Percentiles rank a stretch among this genome's conserved stretches.
Conservation (phyloP, 768 basidiomycete species). For the Rhizopogon vesiculosus region DNA sequence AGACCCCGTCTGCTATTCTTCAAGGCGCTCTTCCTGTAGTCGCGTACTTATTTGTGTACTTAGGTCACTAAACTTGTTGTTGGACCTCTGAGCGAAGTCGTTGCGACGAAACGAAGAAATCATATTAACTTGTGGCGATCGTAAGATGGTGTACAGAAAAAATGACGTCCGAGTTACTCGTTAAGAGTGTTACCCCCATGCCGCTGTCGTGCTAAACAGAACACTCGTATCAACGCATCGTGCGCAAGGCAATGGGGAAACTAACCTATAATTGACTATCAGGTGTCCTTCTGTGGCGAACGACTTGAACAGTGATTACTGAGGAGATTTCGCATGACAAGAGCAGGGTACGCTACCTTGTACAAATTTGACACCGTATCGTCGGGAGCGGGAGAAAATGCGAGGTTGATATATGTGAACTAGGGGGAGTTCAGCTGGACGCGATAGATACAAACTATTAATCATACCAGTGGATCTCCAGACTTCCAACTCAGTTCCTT, state of each 20-base stretch:
- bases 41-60: no score
- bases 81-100: background rate
- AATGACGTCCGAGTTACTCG: background rate
- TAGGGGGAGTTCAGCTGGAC: slow-evolving; percentile 33
- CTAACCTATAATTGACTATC: slow-evolving; percentile 88
- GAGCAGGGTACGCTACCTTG: slow-evolving; percentile 37
- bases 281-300: slow-evolving; percentile 86
- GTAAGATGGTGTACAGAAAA: background rate
- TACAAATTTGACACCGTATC: slow-evolving; percentile 69
- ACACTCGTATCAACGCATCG: no score
- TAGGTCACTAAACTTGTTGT: no score
- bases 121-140: background rate
- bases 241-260: background rate
- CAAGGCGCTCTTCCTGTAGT: no score
- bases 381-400: slow-evolving; percentile 74
- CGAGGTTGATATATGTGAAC: slow-evolving; percentile 78
- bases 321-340: background rate
- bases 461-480: slow-evolving; percentile 69
- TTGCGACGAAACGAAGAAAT: background rate
- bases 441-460: slow-evolving; percentile 35
- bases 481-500: slow-evolving; percentile 86
- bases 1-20: no score
- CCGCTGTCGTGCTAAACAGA: slow-evolving; percentile 49
- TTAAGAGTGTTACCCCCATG: slow-evolving; percentile 45
- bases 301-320: slow-evolving; percentile 40